These are phyloP conservation scores for Phaeotremella fagi DNA, from an alignment of 768 basidiomycete species.

Conservation along the genomic window DNA sequence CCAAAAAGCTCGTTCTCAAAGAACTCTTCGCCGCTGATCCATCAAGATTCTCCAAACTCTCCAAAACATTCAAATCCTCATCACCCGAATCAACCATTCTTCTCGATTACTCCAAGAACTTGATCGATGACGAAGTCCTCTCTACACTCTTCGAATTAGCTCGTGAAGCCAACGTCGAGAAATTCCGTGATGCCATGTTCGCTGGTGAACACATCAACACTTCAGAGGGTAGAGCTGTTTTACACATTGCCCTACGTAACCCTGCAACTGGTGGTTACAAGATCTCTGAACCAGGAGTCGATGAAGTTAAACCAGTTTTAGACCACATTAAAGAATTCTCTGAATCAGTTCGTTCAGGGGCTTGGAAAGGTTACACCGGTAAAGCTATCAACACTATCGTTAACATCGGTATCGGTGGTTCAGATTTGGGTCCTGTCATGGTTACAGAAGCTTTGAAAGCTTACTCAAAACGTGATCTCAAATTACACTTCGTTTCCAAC, in stretches of 20 bases:
- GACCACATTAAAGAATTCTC: constrained; percentile 88
- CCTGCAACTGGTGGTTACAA: constrained; percentile 61
- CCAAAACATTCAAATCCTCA: constrained; percentile 63
- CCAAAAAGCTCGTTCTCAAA: constrained; percentile 75
- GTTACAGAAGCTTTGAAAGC: constrained; percentile 94
- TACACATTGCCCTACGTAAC: constrained; percentile 85
- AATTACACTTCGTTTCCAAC: constrained; percentile 87
- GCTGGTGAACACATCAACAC: constrained; percentile 96
- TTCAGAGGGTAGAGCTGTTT: constrained; percentile 92
- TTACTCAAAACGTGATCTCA: constrained; percentile 84
- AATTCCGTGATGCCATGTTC: constrained; percentile 86
- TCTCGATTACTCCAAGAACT: constrained; percentile 94
- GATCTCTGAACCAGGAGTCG: constrained; percentile 67
- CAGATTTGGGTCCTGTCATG: constrained; percentile 98
- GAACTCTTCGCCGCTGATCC: constrained; percentile 90
- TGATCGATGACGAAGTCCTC: constrained; percentile 81
- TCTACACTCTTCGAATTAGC: constrained; percentile 71
- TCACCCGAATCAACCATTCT: constrained; percentile 72
- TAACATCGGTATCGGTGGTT: constrained; percentile 98
- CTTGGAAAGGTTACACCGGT: constrained; percentile 96
- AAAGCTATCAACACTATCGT: constrained; percentile 91
- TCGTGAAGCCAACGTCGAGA: constrained; percentile 79
- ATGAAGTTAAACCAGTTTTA: constrained; percentile 77
- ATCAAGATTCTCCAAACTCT: constrained; percentile 66
- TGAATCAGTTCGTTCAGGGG: constrained; percentile 73